phyloP scores from a whole-genome alignment of 768 basidiomycete species.

The Naganishia friedmannii region DNA sequence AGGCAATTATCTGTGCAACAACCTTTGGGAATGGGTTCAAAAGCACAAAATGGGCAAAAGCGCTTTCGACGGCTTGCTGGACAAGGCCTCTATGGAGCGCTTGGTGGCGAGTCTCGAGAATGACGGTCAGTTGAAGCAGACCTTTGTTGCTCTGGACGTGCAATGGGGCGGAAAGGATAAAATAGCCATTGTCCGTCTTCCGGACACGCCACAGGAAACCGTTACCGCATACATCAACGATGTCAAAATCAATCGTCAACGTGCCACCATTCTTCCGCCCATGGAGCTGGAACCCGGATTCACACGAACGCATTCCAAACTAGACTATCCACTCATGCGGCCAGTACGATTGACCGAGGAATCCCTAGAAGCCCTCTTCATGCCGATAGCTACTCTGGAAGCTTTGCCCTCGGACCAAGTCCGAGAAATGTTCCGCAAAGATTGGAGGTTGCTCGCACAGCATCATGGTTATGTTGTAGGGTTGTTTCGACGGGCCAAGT shows the following conservation, averaged over 20 bases:
- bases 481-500: slow-evolving; percentile 62
- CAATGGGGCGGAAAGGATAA: slow-evolving; percentile 10
- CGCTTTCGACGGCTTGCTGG: not conserved
- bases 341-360: slow-evolving; percentile 16
- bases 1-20: slow-evolving; percentile 4
- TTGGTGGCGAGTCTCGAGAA: slow-evolving; percentile 4
- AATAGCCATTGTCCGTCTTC: slow-evolving; percentile 58
- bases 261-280: slow-evolving; percentile 59
- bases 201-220: slow-evolving; percentile 59
- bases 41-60: not conserved
- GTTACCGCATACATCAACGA: slow-evolving; percentile 63
- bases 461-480: slow-evolving; percentile 72
- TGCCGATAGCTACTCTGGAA: slow-evolving; percentile 29
- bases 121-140: not conserved
- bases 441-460: slow-evolving; percentile 69
- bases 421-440: slow-evolving; percentile 63
- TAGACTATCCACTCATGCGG: not conserved
- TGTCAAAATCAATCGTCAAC: slow-evolving; percentile 52
- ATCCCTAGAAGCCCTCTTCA: slow-evolving; percentile 20
- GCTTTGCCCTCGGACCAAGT: slow-evolving; percentile 30
- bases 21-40: slow-evolving; percentile 4
- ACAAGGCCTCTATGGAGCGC: slow-evolving; percentile 16
- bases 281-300: slow-evolving; percentile 55
- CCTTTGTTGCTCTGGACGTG: not conserved
- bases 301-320: slow-evolving; percentile 17